These are phyloP conservation scores for Globisporangium cylindrosporum DNA, from an alignment of 352 stramenopile genomes.

Conservation along the genomic window DNA sequence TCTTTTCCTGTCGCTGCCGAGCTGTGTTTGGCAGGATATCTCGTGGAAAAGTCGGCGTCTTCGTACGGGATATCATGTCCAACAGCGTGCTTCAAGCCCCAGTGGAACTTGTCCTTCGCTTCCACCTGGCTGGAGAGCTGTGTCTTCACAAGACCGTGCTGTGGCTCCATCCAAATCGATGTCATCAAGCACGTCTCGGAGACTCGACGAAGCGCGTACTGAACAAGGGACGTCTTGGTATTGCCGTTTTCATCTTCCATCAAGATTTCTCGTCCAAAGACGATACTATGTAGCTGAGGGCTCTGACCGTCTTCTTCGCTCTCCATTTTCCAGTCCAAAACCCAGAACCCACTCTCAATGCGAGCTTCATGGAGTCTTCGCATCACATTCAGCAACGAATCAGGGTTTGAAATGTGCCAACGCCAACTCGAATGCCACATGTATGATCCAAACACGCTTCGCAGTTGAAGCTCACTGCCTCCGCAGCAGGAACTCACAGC, in stretches of 20 bases:
- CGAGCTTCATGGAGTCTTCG: slow-evolving; percentile 64
- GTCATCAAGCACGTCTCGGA: slow-evolving; percentile 81
- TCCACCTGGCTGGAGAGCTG: slow-evolving; percentile 42
- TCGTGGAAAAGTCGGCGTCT: slow-evolving; percentile 17
- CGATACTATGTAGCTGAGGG: slow-evolving; percentile 58
- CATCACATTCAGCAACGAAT: slow-evolving; percentile 62
- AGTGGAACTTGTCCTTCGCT: slow-evolving; percentile 60
- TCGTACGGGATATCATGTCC: slow-evolving; percentile 63
- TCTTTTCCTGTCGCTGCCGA: slow-evolving; percentile 7
- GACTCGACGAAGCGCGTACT: slow-evolving; percentile 74
- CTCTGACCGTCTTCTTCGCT: slow-evolving; percentile 51
- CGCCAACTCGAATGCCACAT: slow-evolving; percentile 88
- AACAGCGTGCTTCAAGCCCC: slow-evolving; percentile 63
- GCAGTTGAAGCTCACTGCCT: slow-evolving; percentile 69
- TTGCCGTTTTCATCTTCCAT: slow-evolving; percentile 81
- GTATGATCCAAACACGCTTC: slow-evolving; percentile 80
- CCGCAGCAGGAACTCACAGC: slow-evolving; percentile 65
- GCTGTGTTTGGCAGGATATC: neutral
- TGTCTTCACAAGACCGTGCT: slow-evolving; percentile 69
- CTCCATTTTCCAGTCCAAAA: slow-evolving; percentile 77
- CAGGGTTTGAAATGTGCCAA: slow-evolving; percentile 67
- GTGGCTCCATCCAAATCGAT: slow-evolving; percentile 88
- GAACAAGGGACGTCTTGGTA: slow-evolving; percentile 67
- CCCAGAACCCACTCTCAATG: slow-evolving; percentile 76
- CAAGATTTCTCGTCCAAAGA: slow-evolving; percentile 79